These are phyloP conservation scores for Artemisia annua DNA, from an alignment of 129 eudicot genomes.

Conservation along the genomic window DNA sequence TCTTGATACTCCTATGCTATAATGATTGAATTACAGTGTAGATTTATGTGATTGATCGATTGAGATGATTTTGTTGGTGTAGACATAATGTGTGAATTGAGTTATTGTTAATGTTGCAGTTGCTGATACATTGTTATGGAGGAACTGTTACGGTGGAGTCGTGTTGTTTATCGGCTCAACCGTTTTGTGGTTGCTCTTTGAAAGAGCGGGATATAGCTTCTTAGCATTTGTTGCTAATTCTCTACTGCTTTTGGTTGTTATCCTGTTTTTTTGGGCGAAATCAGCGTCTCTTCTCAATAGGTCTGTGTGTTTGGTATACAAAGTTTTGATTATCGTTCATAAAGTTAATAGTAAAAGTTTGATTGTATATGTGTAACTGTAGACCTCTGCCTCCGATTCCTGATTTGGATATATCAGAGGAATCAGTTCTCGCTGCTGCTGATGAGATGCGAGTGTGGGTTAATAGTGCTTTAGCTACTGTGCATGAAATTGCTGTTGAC, in stretches of 20 bases:
- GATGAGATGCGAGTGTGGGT: conserved; percentile 58
- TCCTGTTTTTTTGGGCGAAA: conserved; percentile 93
- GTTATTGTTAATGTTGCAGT: conserved; percentile 49
- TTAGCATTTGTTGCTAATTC: conserved; percentile 56
- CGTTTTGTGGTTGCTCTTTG: conserved; percentile 64
- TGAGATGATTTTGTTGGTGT: neutral
- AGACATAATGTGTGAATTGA: neutral
- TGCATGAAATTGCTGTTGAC: conserved; percentile 70
- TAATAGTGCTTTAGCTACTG: conserved; percentile 51
- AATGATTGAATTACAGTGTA: no score
- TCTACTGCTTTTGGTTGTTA: conserved; percentile 62
- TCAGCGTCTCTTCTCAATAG: conserved; percentile 89
- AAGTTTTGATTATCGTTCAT: neutral
- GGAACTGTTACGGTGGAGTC: conserved; percentile 48
- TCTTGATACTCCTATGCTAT: no score
- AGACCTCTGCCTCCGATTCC: conserved; percentile 96
- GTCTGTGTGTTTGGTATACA: conserved; percentile 27
- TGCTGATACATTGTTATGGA: conserved; percentile 91
- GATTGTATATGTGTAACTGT: conserved; percentile 17
- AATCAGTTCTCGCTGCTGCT: conserved; percentile 51
- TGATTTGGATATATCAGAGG: conserved; percentile 75
- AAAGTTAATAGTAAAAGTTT: neutral
- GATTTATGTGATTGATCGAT: neutral
- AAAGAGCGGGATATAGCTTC: conserved; percentile 67
- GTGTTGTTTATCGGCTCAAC: conserved; percentile 53